phyloP scores from a whole-genome alignment of 176 grass and related monocot genomes.

The Puccinellia tenuiflora region DNA sequence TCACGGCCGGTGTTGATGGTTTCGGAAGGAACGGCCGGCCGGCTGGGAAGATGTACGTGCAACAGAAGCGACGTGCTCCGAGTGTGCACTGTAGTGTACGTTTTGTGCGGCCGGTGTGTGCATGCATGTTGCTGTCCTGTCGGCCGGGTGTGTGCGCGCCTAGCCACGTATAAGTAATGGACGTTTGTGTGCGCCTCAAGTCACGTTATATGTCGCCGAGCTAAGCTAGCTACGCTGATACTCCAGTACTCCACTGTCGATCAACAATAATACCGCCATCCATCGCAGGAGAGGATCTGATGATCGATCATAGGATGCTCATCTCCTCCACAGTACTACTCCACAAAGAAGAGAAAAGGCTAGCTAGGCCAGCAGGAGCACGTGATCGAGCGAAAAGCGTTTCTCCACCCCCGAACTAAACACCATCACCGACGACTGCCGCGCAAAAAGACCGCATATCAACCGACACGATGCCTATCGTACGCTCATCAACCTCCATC shows the following conservation, averaged over 20 bases:
- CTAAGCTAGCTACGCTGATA: not conserved
- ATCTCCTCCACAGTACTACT: not conserved
- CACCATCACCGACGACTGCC: not conserved
- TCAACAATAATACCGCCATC: not conserved
- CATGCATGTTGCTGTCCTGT: not conserved
- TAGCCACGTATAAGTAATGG: not conserved
- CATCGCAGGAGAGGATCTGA: too few relatives aligned
- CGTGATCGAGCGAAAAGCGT: not conserved
- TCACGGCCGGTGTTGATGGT: not conserved
- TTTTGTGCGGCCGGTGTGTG: not conserved
- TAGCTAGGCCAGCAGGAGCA: not conserved
- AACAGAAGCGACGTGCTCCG: not conserved
- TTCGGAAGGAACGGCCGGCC: not conserved
- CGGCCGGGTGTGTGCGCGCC: not conserved
- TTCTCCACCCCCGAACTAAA: not conserved
- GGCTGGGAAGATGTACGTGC: not conserved
- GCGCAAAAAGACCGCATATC: not conserved
- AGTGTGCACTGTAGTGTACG: not conserved
- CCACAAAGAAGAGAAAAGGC: not conserved
- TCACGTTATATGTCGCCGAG: not conserved
- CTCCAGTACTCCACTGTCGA: not conserved
- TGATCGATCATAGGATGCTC: constrained; percentile 2
- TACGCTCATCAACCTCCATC: not conserved
- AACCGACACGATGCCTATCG: not conserved
- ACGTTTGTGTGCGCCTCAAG: constrained; percentile 8